phyloP scores from a whole-genome alignment of 345 rosid species.

The Eucalyptus victrix region DNA sequence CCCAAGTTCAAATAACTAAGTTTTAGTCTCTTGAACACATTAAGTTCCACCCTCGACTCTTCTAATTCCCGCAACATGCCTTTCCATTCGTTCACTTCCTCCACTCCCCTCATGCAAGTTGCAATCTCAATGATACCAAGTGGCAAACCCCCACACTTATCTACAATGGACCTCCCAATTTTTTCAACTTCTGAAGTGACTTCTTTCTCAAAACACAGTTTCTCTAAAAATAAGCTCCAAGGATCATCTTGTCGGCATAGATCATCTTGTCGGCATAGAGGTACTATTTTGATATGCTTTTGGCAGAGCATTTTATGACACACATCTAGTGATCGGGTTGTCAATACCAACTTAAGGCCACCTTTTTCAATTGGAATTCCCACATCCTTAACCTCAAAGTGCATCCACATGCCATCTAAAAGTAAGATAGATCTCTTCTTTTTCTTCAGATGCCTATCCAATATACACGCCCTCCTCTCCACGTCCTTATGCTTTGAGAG shows the following conservation, averaged over 20 bases:
- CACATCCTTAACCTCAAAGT: rapidly evolving
- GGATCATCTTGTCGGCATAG: rapidly evolving
- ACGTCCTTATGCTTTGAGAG: rapidly evolving
- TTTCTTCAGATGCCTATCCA: rapidly evolving
- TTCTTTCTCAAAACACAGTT: rapidly evolving
- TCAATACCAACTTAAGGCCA: rapidly evolving
- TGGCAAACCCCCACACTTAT: slow-evolving; percentile 1
- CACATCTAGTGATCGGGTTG: rapidly evolving
- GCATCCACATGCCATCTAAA: background rate
- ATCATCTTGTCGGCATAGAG: rapidly evolving
- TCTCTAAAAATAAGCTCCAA: rapidly evolving
- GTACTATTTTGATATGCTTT: rapidly evolving
- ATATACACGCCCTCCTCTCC: rapidly evolving
- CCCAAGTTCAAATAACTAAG: background rate
- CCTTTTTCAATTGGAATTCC: rapidly evolving
- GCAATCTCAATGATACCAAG: background rate
- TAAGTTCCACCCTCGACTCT: background rate
- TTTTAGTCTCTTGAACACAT: background rate
- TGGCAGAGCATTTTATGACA: rapidly evolving
- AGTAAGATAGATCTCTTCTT: rapidly evolving
- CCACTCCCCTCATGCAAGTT: background rate
- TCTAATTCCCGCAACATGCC: background rate
- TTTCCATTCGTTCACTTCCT: background rate
- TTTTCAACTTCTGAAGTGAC: background rate
- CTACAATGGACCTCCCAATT: background rate